phyloP scores from a whole-genome alignment of 139 green algal genomes.

The Volvox africanus region DNA sequence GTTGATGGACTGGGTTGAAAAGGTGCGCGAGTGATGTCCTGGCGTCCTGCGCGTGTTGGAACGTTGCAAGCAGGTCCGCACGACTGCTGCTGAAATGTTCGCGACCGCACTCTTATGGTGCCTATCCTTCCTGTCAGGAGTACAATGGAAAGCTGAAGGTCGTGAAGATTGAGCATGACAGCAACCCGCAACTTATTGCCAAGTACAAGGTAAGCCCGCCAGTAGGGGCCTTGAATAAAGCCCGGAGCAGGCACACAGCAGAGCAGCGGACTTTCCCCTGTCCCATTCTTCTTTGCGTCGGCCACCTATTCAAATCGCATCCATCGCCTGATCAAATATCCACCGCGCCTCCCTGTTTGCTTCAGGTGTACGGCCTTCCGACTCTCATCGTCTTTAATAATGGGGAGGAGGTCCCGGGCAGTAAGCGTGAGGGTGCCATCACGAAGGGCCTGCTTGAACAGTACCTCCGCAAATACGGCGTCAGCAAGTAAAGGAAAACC shows the following conservation, averaged over 20 bases:
- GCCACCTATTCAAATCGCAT: no score
- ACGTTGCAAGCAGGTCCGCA: no score
- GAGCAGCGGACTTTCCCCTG: no score
- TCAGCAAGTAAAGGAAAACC: conserved; percentile 12
- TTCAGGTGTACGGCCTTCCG: conserved; percentile 92
- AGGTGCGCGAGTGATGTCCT: conserved; percentile 55
- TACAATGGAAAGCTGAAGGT: conserved; percentile 87
- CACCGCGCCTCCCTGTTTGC: background rate
- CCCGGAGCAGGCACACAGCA: no score
- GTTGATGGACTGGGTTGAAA: conserved; percentile 77
- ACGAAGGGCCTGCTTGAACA: conserved; percentile 76
- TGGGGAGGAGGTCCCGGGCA: conserved; percentile 82
- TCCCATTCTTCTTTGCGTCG: no score
- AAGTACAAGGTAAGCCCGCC: conserved; percentile 85
- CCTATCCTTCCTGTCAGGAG: conserved; percentile 63
- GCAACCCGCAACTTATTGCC: conserved; percentile 86
- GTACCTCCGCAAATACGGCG: conserved; percentile 80
- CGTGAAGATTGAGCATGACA: conserved; percentile 94
- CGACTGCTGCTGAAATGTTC: no score
- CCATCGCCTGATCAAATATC: no score
- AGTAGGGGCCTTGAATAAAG: no score
- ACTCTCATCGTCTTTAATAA: conserved; percentile 94
- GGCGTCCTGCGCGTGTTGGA: no score
- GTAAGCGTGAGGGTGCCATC: conserved; percentile 91
- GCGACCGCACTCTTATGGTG: no score